phyloP scores from a whole-genome alignment of 2,329 filamentous ascomycete genomes.

The Ascochyta clinopodiicola region DNA sequence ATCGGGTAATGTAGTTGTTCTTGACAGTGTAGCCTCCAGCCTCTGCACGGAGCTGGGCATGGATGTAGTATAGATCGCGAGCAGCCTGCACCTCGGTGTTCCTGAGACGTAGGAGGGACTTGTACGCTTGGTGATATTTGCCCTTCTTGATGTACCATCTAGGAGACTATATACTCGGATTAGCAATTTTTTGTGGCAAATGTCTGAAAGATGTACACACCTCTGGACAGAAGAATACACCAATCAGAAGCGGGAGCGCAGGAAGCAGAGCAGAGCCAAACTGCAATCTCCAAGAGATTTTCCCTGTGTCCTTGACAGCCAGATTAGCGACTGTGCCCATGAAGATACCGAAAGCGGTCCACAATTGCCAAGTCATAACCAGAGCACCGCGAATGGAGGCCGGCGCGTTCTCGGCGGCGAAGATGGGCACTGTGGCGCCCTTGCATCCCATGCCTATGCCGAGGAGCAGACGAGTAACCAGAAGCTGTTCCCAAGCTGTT shows the following conservation, averaged over 20 bases:
- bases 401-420: conserved; percentile 56
- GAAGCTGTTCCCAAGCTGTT: conserved; percentile 48
- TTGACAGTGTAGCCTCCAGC: not conserved
- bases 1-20: conserved; percentile 44
- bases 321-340: conserved; percentile 51
- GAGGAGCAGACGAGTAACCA: conserved; percentile 46
- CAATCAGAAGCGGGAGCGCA: conserved; percentile 24
- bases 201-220: conserved; percentile 52
- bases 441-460: conserved; percentile 57
- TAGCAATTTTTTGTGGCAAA: conserved; percentile 27
- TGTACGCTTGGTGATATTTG: conserved; percentile 46
- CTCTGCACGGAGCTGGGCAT: conserved; percentile 45
- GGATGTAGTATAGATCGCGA: conserved; percentile 52
- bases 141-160: conserved; percentile 47
- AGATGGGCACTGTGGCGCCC: conserved; percentile 54
- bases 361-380: conserved; percentile 57
- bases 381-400: conserved; percentile 57
- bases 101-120: conserved; percentile 44
- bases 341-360: conserved; percentile 55
- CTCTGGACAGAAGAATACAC: conserved; percentile 25
- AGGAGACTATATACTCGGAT: conserved; percentile 16
- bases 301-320: conserved; percentile 46
- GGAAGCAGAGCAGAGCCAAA: conserved; percentile 32
- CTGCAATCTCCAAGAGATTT: conserved; percentile 31
- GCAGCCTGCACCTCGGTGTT: conserved; percentile 48